These are phyloP conservation scores for Balansia obtecta DNA, from an alignment of 2,329 filamentous ascomycete genomes.

Conservation along the genomic window DNA sequence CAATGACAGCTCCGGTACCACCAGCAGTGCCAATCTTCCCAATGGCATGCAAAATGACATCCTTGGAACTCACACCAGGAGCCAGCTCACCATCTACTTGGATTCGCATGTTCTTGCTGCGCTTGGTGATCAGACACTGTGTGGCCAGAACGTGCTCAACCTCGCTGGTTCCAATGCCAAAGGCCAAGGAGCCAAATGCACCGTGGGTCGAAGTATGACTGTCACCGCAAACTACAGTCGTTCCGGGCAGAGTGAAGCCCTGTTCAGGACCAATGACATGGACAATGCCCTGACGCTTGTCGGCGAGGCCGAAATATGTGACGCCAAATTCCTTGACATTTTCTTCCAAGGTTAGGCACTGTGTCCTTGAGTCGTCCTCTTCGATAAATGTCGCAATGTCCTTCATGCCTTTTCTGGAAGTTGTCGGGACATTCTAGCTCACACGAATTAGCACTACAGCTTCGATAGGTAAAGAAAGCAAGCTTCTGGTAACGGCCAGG, in stretches of 20 bases:
- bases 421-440: conserved; percentile 78
- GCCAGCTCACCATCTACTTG: conserved; percentile 85
- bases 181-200: conserved; percentile 87
- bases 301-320: conserved; percentile 92
- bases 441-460: conserved; percentile 7
- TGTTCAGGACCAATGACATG: conserved; percentile 98
- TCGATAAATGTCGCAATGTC: conserved; percentile 89
- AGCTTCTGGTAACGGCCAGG: neutral
- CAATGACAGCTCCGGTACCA: conserved; percentile 87
- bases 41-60: conserved; percentile 86
- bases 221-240: conserved; percentile 94
- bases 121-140: conserved; percentile 85
- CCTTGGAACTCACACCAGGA: conserved; percentile 90
- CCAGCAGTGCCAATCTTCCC: conserved; percentile 90
- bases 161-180: conserved; percentile 95
- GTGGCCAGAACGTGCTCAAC: conserved; percentile 97
- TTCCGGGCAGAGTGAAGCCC: conserved; percentile 93
- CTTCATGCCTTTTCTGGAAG: conserved; percentile 83
- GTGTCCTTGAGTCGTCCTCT: conserved; percentile 82
- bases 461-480: neutral
- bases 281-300: conserved; percentile 95
- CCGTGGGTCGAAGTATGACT: conserved; percentile 97
- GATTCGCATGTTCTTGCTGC: conserved; percentile 98
- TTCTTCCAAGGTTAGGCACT: conserved; percentile 92
- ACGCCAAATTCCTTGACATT: conserved; percentile 95